Evolutionary conservation across 371 early-diverging fungal genomes (phyloP).

Genomic region (Paraphysoderma sedebokerense): DNA sequence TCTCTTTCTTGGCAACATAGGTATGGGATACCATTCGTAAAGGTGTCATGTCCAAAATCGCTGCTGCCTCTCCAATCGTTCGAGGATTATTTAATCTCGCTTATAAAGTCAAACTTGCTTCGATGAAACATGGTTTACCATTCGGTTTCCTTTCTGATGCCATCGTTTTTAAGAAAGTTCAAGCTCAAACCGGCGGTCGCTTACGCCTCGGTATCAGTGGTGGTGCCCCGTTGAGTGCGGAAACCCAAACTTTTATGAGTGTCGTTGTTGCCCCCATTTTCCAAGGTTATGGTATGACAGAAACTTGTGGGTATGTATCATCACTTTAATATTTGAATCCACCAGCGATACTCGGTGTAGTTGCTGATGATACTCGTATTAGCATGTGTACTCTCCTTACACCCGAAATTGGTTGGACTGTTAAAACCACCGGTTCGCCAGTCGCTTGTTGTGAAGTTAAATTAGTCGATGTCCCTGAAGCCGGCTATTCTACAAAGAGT

Average conservation of each 20-base stretch:
- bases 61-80: conserved; percentile 34
- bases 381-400: conserved; percentile 13
- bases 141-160: conserved; percentile 44
- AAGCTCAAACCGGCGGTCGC: conserved; percentile 81
- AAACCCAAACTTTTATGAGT: conserved; percentile 72
- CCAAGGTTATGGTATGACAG: conserved; percentile 77
- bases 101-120: conserved; percentile 38
- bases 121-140: conserved; percentile 34
- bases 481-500: conserved; percentile 48
- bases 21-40: conserved; percentile 88
- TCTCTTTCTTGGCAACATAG: too few relatives aligned
- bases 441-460: conserved; percentile 69
- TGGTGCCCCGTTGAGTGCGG: conserved; percentile 77
- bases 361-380: conserved; percentile 6
- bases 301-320: conserved; percentile 22
- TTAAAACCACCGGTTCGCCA: conserved; percentile 54
- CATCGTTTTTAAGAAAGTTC: conserved; percentile 77
- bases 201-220: conserved; percentile 78
- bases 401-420: conserved; percentile 8
- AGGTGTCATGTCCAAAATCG: conserved; percentile 56
- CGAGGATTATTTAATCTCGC: conserved; percentile 59
- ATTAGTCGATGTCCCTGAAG: conserved; percentile 72
- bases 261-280: conserved; percentile 67
- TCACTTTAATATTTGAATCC: too few relatives aligned
- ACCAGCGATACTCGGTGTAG: too few relatives aligned